A percentile compares a stretch with the other conserved stretches of the same genome.
phyloP scores from a whole-genome alignment of 208 protist species.

The Trypanosomatidae sp. region DNA sequence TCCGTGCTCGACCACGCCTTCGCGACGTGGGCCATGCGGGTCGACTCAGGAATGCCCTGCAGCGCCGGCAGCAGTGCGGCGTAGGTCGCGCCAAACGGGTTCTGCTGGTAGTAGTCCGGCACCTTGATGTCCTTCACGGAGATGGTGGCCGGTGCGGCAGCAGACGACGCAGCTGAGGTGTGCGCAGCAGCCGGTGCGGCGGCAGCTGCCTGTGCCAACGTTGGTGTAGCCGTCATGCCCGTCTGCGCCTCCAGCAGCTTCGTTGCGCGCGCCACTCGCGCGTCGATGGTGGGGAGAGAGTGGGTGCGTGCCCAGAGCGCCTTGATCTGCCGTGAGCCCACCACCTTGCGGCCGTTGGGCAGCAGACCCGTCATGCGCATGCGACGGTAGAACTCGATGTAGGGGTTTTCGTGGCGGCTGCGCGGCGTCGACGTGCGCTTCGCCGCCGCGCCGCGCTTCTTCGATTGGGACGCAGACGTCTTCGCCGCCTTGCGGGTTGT shows the following conservation, averaged over 20 bases:
- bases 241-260: slow-evolving; percentile 22
- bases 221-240: not conserved
- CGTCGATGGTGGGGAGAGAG: slow-evolving; percentile 22
- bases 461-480: too few relatives aligned
- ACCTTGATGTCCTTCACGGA: slow-evolving; percentile 35
- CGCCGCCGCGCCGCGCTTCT: not conserved
- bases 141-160: too few relatives aligned
- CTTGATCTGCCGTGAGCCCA: slow-evolving; percentile 38
- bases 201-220: too few relatives aligned
- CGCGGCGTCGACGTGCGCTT: too few relatives aligned
- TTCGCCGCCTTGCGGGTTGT: too few relatives aligned
- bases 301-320: slow-evolving; percentile 38
- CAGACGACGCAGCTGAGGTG: too few relatives aligned
- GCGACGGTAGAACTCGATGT: slow-evolving; percentile 41
- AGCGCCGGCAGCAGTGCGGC: slow-evolving; percentile 17
- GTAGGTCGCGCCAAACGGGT: slow-evolving; percentile 40
- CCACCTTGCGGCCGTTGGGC: slow-evolving; percentile 28
- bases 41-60: slow-evolving; percentile 9
- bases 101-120: slow-evolving; percentile 24
- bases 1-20: slow-evolving; percentile 33
- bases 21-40: slow-evolving; percentile 33
- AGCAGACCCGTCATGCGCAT: slow-evolving; percentile 45
- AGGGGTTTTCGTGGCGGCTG: slow-evolving; percentile 24
- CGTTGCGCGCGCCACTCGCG: slow-evolving; percentile 26
- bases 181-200: too few relatives aligned